Evolutionary conservation across 2,329 filamentous ascomycete genomes (phyloP), one percentile per base, ranked within the genome.

Genomic region (Pyrenochaeta sp.): DNA sequence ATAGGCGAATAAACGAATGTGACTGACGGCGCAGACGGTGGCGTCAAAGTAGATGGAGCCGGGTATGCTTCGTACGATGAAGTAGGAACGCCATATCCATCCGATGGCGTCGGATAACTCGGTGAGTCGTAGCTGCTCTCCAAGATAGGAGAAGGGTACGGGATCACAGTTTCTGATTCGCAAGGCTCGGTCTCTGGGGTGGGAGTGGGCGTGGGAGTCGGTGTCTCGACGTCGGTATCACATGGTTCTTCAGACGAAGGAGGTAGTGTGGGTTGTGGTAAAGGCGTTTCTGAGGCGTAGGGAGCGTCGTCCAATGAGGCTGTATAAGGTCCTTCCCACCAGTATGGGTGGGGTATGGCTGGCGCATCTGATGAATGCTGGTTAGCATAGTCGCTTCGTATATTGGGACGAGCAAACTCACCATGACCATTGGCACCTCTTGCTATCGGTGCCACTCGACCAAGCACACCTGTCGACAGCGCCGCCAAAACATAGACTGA

Each of bases 401-500:
- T 21, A 27, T 9, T 6, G n/a, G 10, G 17, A 6, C 10, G 20
- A 21, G 13, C 8, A 23, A 23, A 36, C 35, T 21, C 43, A 53
- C 51, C 41, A 53, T 51, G 55, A 23, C 51, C 45, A 15, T 48
- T 46, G 17, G 38, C 17, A 8, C 34, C 42, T n/a, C 38, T 45
- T 10, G 27, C 41, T 21, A 35, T 53, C 15, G 47, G 50, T 3
- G 53, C 28, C 7, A 44, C 34, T 38, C 49, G 51, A 31, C 46
- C 55, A 6, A 58, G 14, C 3, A 50, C 56, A 27, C 42, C 29
- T 11, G 36, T 43, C 10, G 59, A 55, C n/a, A 63, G 29, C 19
- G 48, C 49, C 23, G 46, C 34, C 36, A 63, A 34, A 14, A 47
- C 28, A 51, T 53, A 58, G 13, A 60, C n/a, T 7, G 48, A 49